Evolutionary conservation across 805 yeast species (phyloP).

Genomic region (Cyberlindnera veronae): DNA sequence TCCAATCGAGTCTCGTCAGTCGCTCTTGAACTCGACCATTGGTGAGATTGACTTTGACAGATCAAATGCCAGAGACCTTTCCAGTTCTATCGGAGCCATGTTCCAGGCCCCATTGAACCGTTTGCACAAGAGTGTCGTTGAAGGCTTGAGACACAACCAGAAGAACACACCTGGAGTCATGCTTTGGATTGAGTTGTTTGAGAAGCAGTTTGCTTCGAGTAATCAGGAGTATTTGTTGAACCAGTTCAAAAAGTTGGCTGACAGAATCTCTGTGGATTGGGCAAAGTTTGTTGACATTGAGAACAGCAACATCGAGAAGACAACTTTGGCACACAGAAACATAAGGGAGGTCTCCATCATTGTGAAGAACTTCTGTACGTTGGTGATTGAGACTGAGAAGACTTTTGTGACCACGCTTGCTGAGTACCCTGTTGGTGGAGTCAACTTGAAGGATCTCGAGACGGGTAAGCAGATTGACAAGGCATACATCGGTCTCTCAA

Average conservation of each 20-base stretch:
- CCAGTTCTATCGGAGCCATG: slow-evolving; percentile 41
- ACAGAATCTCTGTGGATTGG: slow-evolving; percentile 56
- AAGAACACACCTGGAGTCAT: slow-evolving; percentile 42
- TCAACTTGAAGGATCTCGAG: slow-evolving; percentile 10
- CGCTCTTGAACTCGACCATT: slow-evolving; percentile 30
- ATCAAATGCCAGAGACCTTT: slow-evolving; percentile 44
- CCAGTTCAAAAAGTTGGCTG: slow-evolving; percentile 47
- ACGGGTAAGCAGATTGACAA: slow-evolving; percentile 27
- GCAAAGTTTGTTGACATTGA: slow-evolving; percentile 54
- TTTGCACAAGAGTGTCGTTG: slow-evolving; percentile 30
- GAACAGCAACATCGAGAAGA: slow-evolving; percentile 40
- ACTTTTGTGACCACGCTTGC: slow-evolving; percentile 11
- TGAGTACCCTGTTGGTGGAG: slow-evolving; percentile 14
- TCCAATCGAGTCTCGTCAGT: slow-evolving; percentile 32
- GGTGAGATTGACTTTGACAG: slow-evolving; percentile 43
- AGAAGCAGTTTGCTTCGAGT: slow-evolving; percentile 38
- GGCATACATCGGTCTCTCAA: slow-evolving; percentile 29
- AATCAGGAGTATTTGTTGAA: slow-evolving; percentile 63
- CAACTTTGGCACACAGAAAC: slow-evolving; percentile 32
- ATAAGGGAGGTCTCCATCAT: slow-evolving; percentile 41
- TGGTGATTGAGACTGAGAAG: slow-evolving; percentile 38
- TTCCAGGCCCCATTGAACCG: slow-evolving; percentile 37
- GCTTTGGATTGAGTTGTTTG: slow-evolving; percentile 39
- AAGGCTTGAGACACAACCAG: slow-evolving; percentile 34
- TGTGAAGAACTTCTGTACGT: slow-evolving; percentile 45